Percentiles rank a stretch among this genome's conserved stretches.
Evolutionary conservation across 805 yeast species (phyloP).

Genomic region (Ogataea naganishii): DNA sequence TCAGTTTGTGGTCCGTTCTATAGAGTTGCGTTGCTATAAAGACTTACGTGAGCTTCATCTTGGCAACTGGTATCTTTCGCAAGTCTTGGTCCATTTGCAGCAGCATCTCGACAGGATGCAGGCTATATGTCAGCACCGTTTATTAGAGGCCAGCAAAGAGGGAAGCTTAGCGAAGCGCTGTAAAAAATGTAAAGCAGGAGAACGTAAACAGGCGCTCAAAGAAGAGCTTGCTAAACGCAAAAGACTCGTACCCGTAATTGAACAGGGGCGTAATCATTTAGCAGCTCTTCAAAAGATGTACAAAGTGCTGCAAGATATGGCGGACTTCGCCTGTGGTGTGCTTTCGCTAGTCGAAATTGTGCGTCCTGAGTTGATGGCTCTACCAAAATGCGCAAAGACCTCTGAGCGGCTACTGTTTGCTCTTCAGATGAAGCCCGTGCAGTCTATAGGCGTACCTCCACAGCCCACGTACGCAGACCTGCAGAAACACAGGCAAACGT

Average conservation of each 20-base stretch:
- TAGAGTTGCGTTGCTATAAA: constrained; percentile 66
- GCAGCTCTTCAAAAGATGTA: constrained; percentile 11
- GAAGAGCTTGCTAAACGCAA: too few relatives aligned
- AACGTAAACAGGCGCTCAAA: constrained; percentile 34
- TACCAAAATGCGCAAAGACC: constrained; percentile 20
- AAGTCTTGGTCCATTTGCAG: constrained; percentile 30
- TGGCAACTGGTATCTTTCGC: constrained; percentile 61
- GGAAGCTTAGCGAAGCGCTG: constrained; percentile 27
- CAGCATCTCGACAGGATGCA: constrained; percentile 37
- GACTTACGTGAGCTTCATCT: constrained; percentile 53
- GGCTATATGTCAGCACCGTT: too few relatives aligned
- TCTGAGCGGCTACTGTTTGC: constrained; percentile 32
- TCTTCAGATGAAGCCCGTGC: constrained; percentile 70
- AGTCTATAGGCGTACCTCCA: constrained; percentile 71
- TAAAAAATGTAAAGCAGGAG: constrained; percentile 42
- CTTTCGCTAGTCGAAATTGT: too few relatives aligned
- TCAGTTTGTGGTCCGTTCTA: constrained; percentile 63
- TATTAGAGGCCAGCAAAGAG: constrained; percentile 23
- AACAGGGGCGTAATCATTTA: constrained; percentile 14
- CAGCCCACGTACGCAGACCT: constrained; percentile 42
- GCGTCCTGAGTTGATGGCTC: too few relatives aligned
- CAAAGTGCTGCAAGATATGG: too few relatives aligned
- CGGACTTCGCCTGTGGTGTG: too few relatives aligned
- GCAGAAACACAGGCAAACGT: not conserved
- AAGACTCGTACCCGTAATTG: too few relatives aligned